phyloP scores from a whole-genome alignment of 768 basidiomycete species.

The Phlebiopsis flavidoalba region DNA sequence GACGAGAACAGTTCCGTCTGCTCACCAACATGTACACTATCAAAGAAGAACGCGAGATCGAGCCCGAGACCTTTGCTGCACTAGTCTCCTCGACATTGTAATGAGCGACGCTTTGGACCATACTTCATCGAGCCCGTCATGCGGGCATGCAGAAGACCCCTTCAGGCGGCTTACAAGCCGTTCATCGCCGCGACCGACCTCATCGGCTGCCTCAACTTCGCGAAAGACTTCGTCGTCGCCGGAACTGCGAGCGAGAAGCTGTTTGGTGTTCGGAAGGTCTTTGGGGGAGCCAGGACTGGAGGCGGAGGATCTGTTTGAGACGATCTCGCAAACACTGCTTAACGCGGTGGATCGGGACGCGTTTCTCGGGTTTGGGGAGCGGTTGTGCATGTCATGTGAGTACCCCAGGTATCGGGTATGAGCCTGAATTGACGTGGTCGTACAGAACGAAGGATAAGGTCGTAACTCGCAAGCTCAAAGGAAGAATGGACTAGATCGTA shows the following conservation, averaged over 20 bases:
- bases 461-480: conserved; percentile 83
- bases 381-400: conserved; percentile 93
- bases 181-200: conserved; percentile 95
- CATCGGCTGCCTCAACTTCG: conserved; percentile 89
- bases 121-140: conserved; percentile 97
- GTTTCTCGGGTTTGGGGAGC: conserved; percentile 94
- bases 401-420: conserved; percentile 12
- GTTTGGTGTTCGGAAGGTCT: conserved; percentile 95
- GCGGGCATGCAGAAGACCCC: conserved; percentile 80
- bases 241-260: conserved; percentile 91
- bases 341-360: conserved; percentile 97
- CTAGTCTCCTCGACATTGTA: conserved; percentile 95
- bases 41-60: conserved; percentile 97
- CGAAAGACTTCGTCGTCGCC: conserved; percentile 95
- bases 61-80: conserved; percentile 93
- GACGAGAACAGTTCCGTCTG: conserved; percentile 87
- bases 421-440: background rate
- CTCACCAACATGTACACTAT: conserved; percentile 99
- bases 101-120: conserved; percentile 91
- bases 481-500: conserved; percentile 75
- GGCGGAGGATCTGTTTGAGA: conserved; percentile 97
- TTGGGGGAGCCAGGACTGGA: conserved; percentile 98
- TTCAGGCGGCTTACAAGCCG: conserved; percentile 69
- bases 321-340: conserved; percentile 91
- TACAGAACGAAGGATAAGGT: conserved; percentile 66